Evolutionary conservation across 148 eudicot species (phyloP).

Genomic region (Vaccinium darrowii): DNA sequence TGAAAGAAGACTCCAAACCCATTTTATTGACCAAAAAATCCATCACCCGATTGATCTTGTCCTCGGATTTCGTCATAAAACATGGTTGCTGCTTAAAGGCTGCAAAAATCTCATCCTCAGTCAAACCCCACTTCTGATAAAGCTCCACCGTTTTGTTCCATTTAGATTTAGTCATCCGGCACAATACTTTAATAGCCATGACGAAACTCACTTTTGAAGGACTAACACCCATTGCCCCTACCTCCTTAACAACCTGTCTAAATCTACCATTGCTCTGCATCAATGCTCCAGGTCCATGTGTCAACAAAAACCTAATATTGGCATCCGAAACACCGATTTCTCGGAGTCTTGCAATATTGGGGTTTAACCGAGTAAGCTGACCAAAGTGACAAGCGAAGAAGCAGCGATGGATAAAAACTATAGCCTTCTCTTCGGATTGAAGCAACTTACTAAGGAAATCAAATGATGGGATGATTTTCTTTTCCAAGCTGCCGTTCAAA

Average conservation of each 20-base stretch:
- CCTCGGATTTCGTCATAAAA: neutral
- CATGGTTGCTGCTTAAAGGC: neutral
- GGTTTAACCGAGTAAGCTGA: neutral
- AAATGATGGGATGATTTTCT: neutral
- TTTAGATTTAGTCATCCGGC: neutral
- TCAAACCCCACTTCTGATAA: neutral
- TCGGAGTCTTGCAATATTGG: neutral
- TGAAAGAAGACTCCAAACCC: neutral
- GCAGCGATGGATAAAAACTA: neutral
- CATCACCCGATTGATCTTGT: neutral
- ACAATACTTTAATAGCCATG: neutral
- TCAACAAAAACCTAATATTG: conserved; percentile 10
- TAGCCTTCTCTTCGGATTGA: neutral
- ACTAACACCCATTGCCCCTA: conserved; percentile 24
- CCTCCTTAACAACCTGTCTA: conserved; percentile 22
- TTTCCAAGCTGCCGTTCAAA: neutral
- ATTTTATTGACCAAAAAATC: neutral
- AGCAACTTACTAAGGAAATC: neutral
- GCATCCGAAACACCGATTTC: neutral
- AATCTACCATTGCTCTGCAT: neutral
- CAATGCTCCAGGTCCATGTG: conserved; percentile 1
- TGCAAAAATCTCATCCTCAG: neutral
- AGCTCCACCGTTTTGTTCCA: neutral
- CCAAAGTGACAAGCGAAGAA: neutral
- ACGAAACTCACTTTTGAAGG: conserved; percentile 9